Evolutionary conservation across 2,329 filamentous ascomycete genomes (phyloP).

Genomic region (Pseudogymnoascus destructans): DNA sequence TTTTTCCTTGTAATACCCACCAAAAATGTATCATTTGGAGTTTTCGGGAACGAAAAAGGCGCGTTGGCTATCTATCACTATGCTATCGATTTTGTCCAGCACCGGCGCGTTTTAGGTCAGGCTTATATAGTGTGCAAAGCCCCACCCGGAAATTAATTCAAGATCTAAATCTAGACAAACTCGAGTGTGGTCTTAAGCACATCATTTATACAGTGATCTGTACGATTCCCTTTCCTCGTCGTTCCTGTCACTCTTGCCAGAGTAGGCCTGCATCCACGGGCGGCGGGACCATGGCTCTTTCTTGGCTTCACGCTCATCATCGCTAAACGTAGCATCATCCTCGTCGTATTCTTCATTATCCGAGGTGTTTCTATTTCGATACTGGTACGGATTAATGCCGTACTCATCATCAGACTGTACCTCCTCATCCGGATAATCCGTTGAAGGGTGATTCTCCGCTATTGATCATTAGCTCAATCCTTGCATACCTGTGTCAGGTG

Average conservation of each 20-base stretch:
- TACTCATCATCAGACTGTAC: conserved; percentile 58
- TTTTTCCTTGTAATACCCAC: neutral
- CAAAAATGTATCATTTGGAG: neutral
- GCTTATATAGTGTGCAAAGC: neutral
- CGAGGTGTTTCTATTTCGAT: conserved; percentile 30
- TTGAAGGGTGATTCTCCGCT: conserved; percentile 68
- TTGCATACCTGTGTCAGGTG: neutral
- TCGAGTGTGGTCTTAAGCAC: neutral
- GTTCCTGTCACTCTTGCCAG: neutral
- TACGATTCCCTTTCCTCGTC: conserved; percentile 5
- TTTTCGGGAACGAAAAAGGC: neutral
- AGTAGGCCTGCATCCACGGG: conserved; percentile 12
- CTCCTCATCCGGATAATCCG: conserved; percentile 72
- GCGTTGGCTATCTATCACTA: neutral
- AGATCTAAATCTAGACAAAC: neutral
- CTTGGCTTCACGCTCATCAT: conserved; percentile 19
- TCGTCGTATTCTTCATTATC: conserved; percentile 23
- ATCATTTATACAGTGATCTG: neutral
- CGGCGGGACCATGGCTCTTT: conserved; percentile 22
- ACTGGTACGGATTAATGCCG: conserved; percentile 41
- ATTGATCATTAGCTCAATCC: conserved; percentile 13
- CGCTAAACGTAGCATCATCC: conserved; percentile 18
- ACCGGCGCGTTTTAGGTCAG: neutral
- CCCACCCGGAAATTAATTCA: neutral
- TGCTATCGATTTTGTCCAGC: neutral